Evolutionary conservation across 331 rosid genomes (phyloP), one percentile per base, ranked within the genome.

Genomic region (Stylosanthes scabra): DNA sequence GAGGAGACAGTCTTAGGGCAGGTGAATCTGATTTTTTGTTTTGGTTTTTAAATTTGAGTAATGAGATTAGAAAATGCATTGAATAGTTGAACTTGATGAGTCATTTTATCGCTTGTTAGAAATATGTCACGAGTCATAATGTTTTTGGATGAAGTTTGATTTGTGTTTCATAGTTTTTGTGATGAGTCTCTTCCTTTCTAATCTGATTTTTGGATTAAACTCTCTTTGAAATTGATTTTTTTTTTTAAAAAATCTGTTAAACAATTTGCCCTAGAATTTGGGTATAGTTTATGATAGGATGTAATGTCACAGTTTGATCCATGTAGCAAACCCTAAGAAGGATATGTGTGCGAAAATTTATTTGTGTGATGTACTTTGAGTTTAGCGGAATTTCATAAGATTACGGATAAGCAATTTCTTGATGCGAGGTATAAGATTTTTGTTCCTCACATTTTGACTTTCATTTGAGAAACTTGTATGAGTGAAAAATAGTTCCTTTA

Each of bases 1-100:
- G 71, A 70, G 82, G 6, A 79, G 89, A 52, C 82, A 84, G 74
- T 79, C 76, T 46, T 54, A 41, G 75, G 68, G 10, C 14, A 42
- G 68, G 12, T 8, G 52, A 63, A 10, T 63, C 37, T 16, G 9
- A 16, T 20, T 29, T 20, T 29, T 46, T 8, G 6, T 34, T 16
- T 16, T 40, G 6, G 2, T 3, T 7, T 11, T 44, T 64, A 16
- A 3, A 2, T 4, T 14, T 14, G 0, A 34, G 51, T 9, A 41
- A 63, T 37, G 31, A 47, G 68, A 15, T 34, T 3, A 13, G 55
- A 50, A 12, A 61, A 40, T 37, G 50, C 28, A 15, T 39, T 13
- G 46, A 61, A 40, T 7, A 1, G 14, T 61, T 37, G 67, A 61
- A 61, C 49, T 8, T 39, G 49, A n/a, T 61, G 49, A 37, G 8